These are phyloP conservation scores for Monilinia polystroma DNA, from an alignment of 2,329 filamentous ascomycete genomes.

Conservation along the genomic window DNA sequence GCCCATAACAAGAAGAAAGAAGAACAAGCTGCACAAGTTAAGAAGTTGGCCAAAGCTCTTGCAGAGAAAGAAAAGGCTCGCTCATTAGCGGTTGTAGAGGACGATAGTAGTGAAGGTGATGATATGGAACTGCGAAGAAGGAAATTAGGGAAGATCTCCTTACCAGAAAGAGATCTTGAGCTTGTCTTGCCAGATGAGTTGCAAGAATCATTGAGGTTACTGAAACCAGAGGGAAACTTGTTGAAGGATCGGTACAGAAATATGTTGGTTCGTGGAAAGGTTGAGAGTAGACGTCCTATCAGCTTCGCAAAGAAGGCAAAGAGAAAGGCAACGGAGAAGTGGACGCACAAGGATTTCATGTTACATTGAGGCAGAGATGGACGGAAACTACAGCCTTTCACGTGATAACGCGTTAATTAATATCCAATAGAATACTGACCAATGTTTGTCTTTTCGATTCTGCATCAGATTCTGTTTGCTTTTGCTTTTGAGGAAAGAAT, in stretches of 20 bases:
- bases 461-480: background rate
- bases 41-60: slow-evolving; percentile 65
- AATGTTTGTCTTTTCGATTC: background rate
- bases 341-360: slow-evolving; percentile 91
- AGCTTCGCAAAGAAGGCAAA: slow-evolving; percentile 80
- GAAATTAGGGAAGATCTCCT: slow-evolving; percentile 69
- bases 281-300: slow-evolving; percentile 78
- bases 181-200: slow-evolving; percentile 80
- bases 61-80: slow-evolving; percentile 55
- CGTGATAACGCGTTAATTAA: background rate
- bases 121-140: slow-evolving; percentile 66
- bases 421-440: slow-evolving; percentile 12
- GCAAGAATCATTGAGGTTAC: slow-evolving; percentile 73
- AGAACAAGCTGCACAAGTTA: slow-evolving; percentile 69
- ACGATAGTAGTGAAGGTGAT: slow-evolving; percentile 55
- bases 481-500: background rate
- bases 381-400: background rate
- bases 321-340: slow-evolving; percentile 87
- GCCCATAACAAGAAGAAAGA: slow-evolving; percentile 70
- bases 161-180: slow-evolving; percentile 79
- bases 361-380: slow-evolving; percentile 34
- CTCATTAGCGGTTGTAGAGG: slow-evolving; percentile 46
- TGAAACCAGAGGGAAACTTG: slow-evolving; percentile 95
- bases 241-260: slow-evolving; percentile 89
- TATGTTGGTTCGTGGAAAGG: slow-evolving; percentile 81